Conservation (phyloP, 495 filamentous ascomycete species). For the Xylaria telfairii region DNA sequence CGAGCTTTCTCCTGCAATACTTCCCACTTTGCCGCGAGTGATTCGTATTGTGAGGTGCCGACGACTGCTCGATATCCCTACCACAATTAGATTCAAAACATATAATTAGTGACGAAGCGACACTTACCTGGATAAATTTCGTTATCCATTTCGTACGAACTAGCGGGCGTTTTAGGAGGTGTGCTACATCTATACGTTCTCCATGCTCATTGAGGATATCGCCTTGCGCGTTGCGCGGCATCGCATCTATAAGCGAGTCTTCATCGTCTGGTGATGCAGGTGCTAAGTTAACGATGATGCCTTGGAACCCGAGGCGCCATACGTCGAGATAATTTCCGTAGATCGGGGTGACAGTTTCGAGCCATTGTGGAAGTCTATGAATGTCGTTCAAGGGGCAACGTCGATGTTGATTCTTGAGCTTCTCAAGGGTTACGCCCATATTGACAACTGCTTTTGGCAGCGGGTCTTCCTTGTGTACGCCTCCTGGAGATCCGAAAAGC, state of each 20-base stretch:
- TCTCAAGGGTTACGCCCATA: constrained; percentile 91
- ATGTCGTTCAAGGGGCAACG: constrained; percentile 68
- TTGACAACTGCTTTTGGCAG: constrained; percentile 87
- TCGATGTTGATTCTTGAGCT: constrained; percentile 78
- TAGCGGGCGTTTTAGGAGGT: constrained; percentile 85
- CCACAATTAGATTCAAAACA: constrained; percentile 21
- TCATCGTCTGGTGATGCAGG: constrained; percentile 63
- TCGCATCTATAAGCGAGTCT: constrained; percentile 68
- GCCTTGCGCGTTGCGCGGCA: constrained; percentile 78
- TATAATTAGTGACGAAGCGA: background rate
- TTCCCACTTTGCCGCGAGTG: constrained; percentile 50
- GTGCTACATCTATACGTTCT: constrained; percentile 93
- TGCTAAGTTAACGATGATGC: constrained; percentile 91
- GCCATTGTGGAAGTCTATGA: constrained; percentile 78
- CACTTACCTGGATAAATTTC: constrained; percentile 76
- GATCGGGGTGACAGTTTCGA: constrained; percentile 72
- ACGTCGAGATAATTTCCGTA: constrained; percentile 88
- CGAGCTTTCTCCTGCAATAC: constrained; percentile 77
- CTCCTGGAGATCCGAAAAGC: constrained; percentile 58
- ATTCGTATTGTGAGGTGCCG: constrained; percentile 34
- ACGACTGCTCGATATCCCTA: constrained; percentile 37
- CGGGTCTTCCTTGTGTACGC: constrained; percentile 42
- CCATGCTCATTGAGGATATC: constrained; percentile 79
- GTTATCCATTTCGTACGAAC: constrained; percentile 87
- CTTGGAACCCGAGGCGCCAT: constrained; percentile 95